A percentile compares a stretch with the other conserved stretches of the same genome.
Evolutionary conservation across 257 asterid species (phyloP).

Genomic region (Paraleonurus japonicus): DNA sequence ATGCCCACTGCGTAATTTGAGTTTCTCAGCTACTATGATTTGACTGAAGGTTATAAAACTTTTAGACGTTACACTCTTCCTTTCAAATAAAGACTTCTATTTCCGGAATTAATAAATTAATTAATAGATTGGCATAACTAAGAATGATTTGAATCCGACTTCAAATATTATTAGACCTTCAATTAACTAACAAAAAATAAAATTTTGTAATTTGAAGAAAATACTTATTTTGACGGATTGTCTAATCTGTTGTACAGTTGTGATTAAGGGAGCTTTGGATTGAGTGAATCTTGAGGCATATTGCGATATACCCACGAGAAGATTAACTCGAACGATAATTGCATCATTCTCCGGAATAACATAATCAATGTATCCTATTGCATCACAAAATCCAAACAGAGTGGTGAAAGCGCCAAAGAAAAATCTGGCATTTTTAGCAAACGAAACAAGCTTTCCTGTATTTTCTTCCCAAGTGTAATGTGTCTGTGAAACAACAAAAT

Average conservation of each 20-base stretch:
- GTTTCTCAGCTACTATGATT: background rate
- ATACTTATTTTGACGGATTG: background rate
- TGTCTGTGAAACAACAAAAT: background rate
- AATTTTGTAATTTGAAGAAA: background rate
- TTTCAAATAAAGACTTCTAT: background rate
- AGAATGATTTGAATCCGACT: background rate
- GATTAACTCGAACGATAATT: background rate
- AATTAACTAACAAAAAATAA: background rate
- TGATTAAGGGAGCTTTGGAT: background rate
- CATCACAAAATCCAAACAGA: background rate
- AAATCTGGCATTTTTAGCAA: background rate
- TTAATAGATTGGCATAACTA: background rate
- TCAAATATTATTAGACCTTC: background rate
- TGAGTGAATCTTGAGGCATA: background rate
- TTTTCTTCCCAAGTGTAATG: background rate
- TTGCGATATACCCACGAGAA: background rate
- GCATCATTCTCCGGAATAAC: background rate
- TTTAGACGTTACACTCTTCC: background rate
- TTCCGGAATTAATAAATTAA: background rate
- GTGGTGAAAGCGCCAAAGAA: background rate
- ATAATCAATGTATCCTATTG: background rate
- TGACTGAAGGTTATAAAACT: background rate
- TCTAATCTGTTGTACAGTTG: background rate
- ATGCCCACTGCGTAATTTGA: conserved; percentile 1
- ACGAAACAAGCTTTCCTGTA: background rate